phyloP scores from a whole-genome alignment of 192 early-diverging fungal species.

The Dissophora globulifera region DNA sequence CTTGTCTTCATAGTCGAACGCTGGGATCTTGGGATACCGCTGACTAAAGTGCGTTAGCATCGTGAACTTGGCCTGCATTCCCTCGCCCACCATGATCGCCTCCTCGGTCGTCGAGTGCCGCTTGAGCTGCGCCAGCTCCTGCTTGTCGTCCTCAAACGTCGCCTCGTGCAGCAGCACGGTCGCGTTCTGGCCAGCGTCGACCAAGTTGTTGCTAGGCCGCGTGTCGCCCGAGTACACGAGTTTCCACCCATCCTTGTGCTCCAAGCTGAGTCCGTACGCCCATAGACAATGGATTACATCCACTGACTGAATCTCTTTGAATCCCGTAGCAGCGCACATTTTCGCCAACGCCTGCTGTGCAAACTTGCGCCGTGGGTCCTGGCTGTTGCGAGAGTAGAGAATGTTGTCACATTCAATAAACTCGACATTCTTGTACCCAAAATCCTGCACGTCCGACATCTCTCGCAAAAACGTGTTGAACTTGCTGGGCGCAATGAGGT shows the following conservation, averaged over 20 bases:
- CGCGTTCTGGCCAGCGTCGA: conserved; percentile 72
- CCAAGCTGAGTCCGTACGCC: conserved; percentile 82
- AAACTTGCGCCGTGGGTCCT: too few species aligned
- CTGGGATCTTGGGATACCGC: conserved; percentile 89
- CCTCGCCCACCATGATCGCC: conserved; percentile 82
- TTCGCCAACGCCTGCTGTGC: too few species aligned
- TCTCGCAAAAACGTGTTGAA: conserved; percentile 73
- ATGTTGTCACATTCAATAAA: too few species aligned
- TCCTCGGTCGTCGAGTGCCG: conserved; percentile 89
- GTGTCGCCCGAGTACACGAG: conserved; percentile 95
- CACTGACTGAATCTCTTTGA: conserved; percentile 69
- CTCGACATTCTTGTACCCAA: too few species aligned
- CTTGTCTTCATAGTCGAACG: conserved; percentile 56
- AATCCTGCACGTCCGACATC: conserved; percentile 73
- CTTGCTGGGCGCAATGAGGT: conserved; percentile 66
- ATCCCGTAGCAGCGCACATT: too few species aligned
- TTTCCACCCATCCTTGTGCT: conserved; percentile 78
- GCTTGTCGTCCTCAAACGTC: conserved; percentile 80
- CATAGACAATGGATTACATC: conserved; percentile 86
- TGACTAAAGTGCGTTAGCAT: conserved; percentile 97
- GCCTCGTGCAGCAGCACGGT: conserved; percentile 94
- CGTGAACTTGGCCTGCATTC: conserved; percentile 86
- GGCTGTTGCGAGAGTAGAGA: neutral
- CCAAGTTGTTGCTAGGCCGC: conserved; percentile 81
- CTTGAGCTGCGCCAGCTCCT: conserved; percentile 79